Percentiles rank a stretch among this genome's conserved stretches.
Evolutionary conservation across 2,329 filamentous ascomycete genomes (phyloP).

Genomic region (Venturia oleaginea): DNA sequence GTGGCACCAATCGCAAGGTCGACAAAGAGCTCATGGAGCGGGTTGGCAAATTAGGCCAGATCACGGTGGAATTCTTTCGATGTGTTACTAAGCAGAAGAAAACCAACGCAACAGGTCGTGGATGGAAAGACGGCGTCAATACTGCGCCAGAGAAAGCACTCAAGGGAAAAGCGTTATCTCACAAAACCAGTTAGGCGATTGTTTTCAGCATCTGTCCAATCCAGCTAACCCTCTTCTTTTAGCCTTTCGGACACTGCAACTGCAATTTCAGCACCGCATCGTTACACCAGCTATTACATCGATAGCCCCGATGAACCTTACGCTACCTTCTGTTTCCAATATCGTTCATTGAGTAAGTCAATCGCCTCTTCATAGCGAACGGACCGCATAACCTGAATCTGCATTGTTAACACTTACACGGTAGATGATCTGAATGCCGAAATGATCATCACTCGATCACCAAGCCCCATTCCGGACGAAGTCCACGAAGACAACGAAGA

Average conservation of each 20-base stretch:
- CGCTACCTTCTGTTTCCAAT: conserved; percentile 2
- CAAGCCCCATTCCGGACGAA: conserved; percentile 21
- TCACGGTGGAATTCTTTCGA: background rate
- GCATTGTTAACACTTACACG: too few species aligned
- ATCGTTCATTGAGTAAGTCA: conserved; percentile 4
- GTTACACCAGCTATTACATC: background rate
- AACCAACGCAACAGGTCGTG: background rate
- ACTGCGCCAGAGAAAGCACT: conserved; percentile 3
- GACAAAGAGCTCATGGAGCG: background rate
- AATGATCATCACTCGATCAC: conserved; percentile 24
- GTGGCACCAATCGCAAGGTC: background rate
- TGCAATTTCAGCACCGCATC: background rate
- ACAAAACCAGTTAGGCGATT: background rate
- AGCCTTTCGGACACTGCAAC: background rate
- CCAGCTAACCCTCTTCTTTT: background rate
- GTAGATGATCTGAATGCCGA: conserved; percentile 25
- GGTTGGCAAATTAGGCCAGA: background rate
- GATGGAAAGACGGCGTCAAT: background rate
- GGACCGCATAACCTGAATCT: background rate
- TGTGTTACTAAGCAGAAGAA: too few species aligned
- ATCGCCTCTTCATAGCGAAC: background rate
- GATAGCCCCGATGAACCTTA: background rate
- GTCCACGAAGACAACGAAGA: conserved; percentile 5
- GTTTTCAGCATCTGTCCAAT: background rate
- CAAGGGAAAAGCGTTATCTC: background rate